A percentile compares a stretch with the other conserved stretches of the same genome.
Evolutionary conservation across 805 yeast genomes (phyloP).

Genomic region (Wickerhamiella lipophila): DNA sequence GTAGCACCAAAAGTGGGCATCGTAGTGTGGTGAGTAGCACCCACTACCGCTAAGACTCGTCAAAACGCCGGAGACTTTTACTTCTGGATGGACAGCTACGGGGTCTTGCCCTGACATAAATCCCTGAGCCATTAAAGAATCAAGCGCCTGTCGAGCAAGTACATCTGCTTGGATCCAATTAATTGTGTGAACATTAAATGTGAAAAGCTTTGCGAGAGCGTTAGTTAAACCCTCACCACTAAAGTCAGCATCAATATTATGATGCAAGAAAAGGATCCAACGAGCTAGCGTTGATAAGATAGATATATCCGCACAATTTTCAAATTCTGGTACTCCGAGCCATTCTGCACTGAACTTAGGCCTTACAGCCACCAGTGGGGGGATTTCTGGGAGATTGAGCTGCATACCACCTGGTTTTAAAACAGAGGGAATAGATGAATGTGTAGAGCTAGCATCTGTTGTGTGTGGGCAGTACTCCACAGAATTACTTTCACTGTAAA

Average conservation of each 20-base stretch:
- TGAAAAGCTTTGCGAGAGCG: slow-evolving; percentile 19
- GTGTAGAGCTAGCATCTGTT: neutral
- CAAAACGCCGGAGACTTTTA: slow-evolving; percentile 25
- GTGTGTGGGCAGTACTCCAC: neutral
- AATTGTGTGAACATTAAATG: slow-evolving; percentile 23
- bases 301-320: slow-evolving; percentile 16
- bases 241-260: slow-evolving; percentile 17
- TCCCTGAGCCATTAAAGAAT: slow-evolving; percentile 20
- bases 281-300: slow-evolving; percentile 15
- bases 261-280: slow-evolving; percentile 18
- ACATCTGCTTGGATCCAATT: slow-evolving; percentile 25
- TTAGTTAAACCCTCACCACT: slow-evolving; percentile 7
- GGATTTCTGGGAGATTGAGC: slow-evolving; percentile 20
- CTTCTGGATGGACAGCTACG: slow-evolving; percentile 5
- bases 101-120: slow-evolving; percentile 17
- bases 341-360: slow-evolving; percentile 20
- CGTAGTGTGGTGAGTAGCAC: slow-evolving; percentile 24
- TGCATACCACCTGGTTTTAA: slow-evolving; percentile 13
- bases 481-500: neutral
- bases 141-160: slow-evolving; percentile 22
- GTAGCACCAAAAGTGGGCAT: slow-evolving; percentile 23
- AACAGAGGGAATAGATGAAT: slow-evolving; percentile 2
- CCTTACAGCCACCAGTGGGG: slow-evolving; percentile 17
- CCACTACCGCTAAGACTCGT: slow-evolving; percentile 28
- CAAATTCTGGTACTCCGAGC: slow-evolving; percentile 20